Evolutionary conservation across 495 filamentous ascomycete species (phyloP), one percentile per base, ranked within the genome.

Genomic region (Tuber borchii): DNA sequence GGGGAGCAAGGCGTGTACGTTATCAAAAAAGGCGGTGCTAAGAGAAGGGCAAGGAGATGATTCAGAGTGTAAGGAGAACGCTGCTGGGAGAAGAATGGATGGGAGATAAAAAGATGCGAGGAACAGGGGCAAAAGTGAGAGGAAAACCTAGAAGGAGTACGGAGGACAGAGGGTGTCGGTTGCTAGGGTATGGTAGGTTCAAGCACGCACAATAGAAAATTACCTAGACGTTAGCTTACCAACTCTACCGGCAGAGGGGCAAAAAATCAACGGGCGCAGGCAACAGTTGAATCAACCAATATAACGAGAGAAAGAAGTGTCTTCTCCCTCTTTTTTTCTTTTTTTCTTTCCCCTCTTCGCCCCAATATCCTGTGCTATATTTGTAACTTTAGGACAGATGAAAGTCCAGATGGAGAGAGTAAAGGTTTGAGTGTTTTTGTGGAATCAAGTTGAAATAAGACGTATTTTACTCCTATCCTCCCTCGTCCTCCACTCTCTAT

Each of bases 191-290:
- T 16, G 56, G 56, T 65, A 65, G 26, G 26, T 65, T 65, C 16
- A 34, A 34, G 26, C 26, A 65, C 26, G 56, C 56, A 65, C 56
- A 34, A 14, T 17, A 34, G 14, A 65, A 65, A 65, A 65, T 65
- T 31, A 65, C 56, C 56, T 65, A 17, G 56, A 65, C 56, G 56
- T 65, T 65, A 65, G 56, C 56, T 65, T 61, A 12, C 26, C 56
- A 31, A 65, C 26, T 16, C 56, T 40, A 40, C 39, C 39, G 39
- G 5, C 26, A 12, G 56, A 34, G 26, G 56, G 56, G 56, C 26
- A 31, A 65, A 65, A 65, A 65, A 65, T 65, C 56, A 17, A n/a
- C 14, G 56, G 56, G 56, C 56, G 56, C 56, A 65, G 56, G 14
- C 31, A 2, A 65, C 12, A 34, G 16, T 31, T 65, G 56, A 26